phyloP scores from a whole-genome alignment of 495 filamentous ascomycete species.

The Cercophora scortea region DNA sequence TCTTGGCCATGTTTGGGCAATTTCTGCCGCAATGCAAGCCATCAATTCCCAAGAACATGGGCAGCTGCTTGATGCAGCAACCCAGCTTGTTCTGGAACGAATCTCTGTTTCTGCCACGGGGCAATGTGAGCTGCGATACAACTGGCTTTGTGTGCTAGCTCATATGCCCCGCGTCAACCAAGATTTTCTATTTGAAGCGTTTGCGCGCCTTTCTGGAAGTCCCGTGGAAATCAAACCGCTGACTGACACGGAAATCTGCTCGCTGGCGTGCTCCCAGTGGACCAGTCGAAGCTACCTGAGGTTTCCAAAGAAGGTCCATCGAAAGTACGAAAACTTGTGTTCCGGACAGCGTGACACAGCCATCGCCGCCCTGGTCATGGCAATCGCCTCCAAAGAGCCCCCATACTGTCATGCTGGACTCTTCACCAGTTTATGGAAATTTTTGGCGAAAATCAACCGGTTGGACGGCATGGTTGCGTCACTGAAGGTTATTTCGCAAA shows the following conservation, averaged over 20 bases:
- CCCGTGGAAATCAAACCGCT: conserved; percentile 2
- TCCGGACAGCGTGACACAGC: conserved; percentile 7
- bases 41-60: conserved; percentile 2
- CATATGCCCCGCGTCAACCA: conserved; percentile 13
- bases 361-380: conserved; percentile 19
- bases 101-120: neutral
- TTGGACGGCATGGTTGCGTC: conserved; percentile 10
- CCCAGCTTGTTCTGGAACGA: conserved; percentile 5
- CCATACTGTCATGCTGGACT: neutral
- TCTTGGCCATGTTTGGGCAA: neutral
- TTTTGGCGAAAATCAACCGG: conserved; percentile 10
- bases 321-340: conserved; percentile 1
- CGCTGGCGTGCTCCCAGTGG: conserved; percentile 21
- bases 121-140: conserved; percentile 9
- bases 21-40: conserved; percentile 3
- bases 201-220: conserved; percentile 1
- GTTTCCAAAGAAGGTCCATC: neutral
- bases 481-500: conserved; percentile 2
- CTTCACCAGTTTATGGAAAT: conserved; percentile 11
- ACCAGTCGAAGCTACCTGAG: conserved; percentile 15
- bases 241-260: conserved; percentile 12
- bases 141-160: conserved; percentile 22
- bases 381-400: conserved; percentile 9
- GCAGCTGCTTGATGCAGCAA: conserved; percentile 8
- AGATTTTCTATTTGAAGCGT: conserved; percentile 7